Evolutionary conservation across 2,329 filamentous ascomycete genomes (phyloP).

Genomic region (Colletotrichum endophyticum): DNA sequence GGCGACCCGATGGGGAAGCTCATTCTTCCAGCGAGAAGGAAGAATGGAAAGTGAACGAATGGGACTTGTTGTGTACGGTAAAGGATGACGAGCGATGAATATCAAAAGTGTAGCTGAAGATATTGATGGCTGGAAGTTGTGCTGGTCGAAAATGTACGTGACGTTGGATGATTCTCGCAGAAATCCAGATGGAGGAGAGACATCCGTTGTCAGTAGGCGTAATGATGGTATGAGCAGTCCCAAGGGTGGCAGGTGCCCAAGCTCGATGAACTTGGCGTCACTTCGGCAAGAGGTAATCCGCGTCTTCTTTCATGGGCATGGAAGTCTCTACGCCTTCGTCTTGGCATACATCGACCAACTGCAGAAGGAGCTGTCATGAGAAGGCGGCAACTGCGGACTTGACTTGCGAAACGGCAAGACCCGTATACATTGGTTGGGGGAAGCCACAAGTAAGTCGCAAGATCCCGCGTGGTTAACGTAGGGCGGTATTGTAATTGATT

Average conservation of each 20-base stretch:
- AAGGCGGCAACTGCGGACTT: not conserved
- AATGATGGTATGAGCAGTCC: not conserved
- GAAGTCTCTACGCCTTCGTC: not conserved
- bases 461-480: not conserved
- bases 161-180: not conserved
- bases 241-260: not conserved
- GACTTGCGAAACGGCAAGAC: not conserved
- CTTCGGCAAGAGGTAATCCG: not conserved
- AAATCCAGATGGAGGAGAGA: not conserved
- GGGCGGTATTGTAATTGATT: not conserved
- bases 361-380: not conserved
- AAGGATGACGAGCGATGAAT: not conserved
- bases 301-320: not conserved
- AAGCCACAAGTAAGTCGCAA: not conserved
- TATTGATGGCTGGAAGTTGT: not conserved
- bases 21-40: not conserved
- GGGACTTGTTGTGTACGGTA: not conserved
- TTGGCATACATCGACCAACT: not conserved
- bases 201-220: not conserved
- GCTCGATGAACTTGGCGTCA: not conserved
- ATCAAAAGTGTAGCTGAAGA: not conserved
- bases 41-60: not conserved
- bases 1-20: not conserved
- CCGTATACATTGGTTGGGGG: not conserved
- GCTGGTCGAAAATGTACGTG: not conserved